Percentiles rank a stretch among this genome's conserved stretches.
Evolutionary conservation across 2,329 filamentous ascomycete genomes (phyloP).

Genomic region (Claviceps sp.): DNA sequence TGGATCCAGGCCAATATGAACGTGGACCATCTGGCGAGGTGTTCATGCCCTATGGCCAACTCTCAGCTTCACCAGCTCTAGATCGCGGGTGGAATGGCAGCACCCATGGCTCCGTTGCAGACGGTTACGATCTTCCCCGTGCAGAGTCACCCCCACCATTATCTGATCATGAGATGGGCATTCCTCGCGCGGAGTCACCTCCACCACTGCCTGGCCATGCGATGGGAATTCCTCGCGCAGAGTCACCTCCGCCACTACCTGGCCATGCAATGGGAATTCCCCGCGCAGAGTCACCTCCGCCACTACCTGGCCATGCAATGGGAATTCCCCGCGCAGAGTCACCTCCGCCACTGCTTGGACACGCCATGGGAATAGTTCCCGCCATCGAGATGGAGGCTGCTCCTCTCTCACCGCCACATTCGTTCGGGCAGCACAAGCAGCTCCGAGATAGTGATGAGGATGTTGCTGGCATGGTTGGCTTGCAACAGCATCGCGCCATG

Average conservation of each 20-base stretch:
- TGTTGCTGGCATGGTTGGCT: constrained; percentile 58
- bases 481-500: constrained; percentile 41
- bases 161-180: constrained; percentile 26
- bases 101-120: constrained; percentile 15
- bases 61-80: constrained; percentile 11
- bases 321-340: constrained; percentile 44
- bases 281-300: constrained; percentile 51
- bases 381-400: constrained; percentile 71
- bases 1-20: constrained; percentile 20
- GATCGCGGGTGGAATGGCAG: constrained; percentile 4
- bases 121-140: constrained; percentile 37
- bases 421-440: constrained; percentile 31
- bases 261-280: constrained; percentile 29
- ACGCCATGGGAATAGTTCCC: constrained; percentile 35
- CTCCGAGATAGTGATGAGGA: constrained; percentile 55
- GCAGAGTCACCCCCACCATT: constrained; percentile 55
- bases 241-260: constrained; percentile 51
- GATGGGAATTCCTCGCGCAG: constrained; percentile 36
- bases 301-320: constrained; percentile 34
- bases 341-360: constrained; percentile 44
- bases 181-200: constrained; percentile 47
- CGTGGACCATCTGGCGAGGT: constrained; percentile 16
- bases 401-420: constrained; percentile 27
- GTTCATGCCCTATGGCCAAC: constrained; percentile 15
- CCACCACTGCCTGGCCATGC: constrained; percentile 44